Evolutionary conservation across 768 basidiomycete species (phyloP).

Genomic region (Leccinum arenicola): DNA sequence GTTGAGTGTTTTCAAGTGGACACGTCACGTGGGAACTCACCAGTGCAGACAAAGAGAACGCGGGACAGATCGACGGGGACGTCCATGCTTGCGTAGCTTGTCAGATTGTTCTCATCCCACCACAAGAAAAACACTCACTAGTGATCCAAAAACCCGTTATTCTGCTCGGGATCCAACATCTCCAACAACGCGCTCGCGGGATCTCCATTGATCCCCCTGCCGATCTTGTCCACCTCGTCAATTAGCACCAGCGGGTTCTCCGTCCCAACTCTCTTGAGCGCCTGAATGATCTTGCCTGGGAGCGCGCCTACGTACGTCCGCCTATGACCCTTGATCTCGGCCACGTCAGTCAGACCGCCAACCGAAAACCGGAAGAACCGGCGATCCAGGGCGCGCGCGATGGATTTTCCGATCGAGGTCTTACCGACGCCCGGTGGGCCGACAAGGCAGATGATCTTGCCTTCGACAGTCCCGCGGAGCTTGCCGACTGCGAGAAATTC

Average conservation of each 20-base stretch:
- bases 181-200: conserved; percentile 88
- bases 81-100: conserved; percentile 69
- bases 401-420: conserved; percentile 93
- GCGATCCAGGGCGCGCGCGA: conserved; percentile 84
- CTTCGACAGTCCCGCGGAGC: conserved; percentile 89
- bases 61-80: conserved; percentile 95
- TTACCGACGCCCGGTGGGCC: conserved; percentile 99
- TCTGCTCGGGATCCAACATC: conserved; percentile 95
- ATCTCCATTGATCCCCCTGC: conserved; percentile 87
- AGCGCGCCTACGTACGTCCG: conserved; percentile 95
- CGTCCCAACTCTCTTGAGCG: conserved; percentile 87
- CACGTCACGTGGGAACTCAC: conserved; percentile 27
- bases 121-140: conserved; percentile 57
- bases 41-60: conserved; percentile 96
- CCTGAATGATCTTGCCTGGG: conserved; percentile 94
- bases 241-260: conserved; percentile 94
- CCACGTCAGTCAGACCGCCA: conserved; percentile 94
- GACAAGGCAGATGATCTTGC: conserved; percentile 95
- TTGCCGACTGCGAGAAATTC: conserved; percentile 97
- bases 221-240: conserved; percentile 96
- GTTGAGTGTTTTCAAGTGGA: conserved; percentile 3
- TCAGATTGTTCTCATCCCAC: conserved; percentile 1
- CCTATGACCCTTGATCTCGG: conserved; percentile 98
- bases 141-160: conserved; percentile 90
- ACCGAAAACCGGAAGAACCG: conserved; percentile 98